Conservation (phyloP, 768 basidiomycete genomes). For the Mycena capillaripes region DNA sequence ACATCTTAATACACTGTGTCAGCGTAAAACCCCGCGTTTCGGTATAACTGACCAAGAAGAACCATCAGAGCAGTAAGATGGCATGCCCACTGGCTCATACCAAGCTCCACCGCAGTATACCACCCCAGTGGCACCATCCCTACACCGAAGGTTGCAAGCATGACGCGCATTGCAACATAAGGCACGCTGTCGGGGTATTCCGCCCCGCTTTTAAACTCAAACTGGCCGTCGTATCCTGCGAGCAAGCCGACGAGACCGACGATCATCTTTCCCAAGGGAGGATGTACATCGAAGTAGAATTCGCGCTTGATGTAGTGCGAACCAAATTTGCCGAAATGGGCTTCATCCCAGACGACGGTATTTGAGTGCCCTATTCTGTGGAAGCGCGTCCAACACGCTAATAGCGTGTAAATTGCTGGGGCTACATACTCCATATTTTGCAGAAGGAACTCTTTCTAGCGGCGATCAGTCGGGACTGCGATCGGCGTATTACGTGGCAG, state of each 20-base stretch:
- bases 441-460: slow-evolving; percentile 80
- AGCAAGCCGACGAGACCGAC: slow-evolving; percentile 94
- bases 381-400: slow-evolving; percentile 95
- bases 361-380: slow-evolving; percentile 91
- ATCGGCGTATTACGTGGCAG: slow-evolving; percentile 10
- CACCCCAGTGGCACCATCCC: slow-evolving; percentile 96
- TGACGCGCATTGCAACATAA: slow-evolving; percentile 94
- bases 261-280: slow-evolving; percentile 98
- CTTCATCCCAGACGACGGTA: slow-evolving; percentile 98
- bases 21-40: neutral
- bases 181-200: slow-evolving; percentile 88
- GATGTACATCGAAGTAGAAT: slow-evolving; percentile 99
- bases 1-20: slow-evolving; percentile 71
- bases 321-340: slow-evolving; percentile 99
- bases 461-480: slow-evolving; percentile 4
- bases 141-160: slow-evolving; percentile 95
- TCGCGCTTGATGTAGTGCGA: slow-evolving; percentile 98
- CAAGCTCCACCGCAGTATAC: slow-evolving; percentile 96
- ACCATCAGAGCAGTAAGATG: slow-evolving; percentile 97
- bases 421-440: slow-evolving; percentile 87
- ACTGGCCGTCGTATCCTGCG: slow-evolving; percentile 91
- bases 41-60: slow-evolving; percentile 75
- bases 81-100: slow-evolving; percentile 90
- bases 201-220: slow-evolving; percentile 95
- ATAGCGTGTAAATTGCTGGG: slow-evolving; percentile 89